Evolutionary conservation across 768 basidiomycete species (phyloP).

Genomic region (Hericium coralloides): DNA sequence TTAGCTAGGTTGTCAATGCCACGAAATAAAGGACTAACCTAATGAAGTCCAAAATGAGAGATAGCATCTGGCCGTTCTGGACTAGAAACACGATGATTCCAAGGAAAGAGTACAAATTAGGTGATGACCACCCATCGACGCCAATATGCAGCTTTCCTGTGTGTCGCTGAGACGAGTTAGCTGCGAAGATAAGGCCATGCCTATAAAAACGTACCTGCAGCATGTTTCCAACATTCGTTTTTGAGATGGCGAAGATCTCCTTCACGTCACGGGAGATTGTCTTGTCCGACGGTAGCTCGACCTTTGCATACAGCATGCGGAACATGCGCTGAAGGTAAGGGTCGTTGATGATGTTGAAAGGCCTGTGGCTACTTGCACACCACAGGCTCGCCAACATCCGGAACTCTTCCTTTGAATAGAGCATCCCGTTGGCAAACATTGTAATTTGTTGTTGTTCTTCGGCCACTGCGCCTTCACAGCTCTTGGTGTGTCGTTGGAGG

Average conservation of each 20-base stretch:
- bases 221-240: not conserved
- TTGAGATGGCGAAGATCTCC: slow-evolving; percentile 7
- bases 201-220: not conserved
- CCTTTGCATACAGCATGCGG: slow-evolving; percentile 10
- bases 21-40: not conserved
- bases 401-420: slow-evolving; percentile 4
- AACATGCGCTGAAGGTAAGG: slow-evolving; percentile 7
- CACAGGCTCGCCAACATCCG: slow-evolving; percentile 9
- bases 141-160: slow-evolving; percentile 18
- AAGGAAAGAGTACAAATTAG: slow-evolving; percentile 19
- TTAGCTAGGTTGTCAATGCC: not conserved
- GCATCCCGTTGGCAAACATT: not conserved
- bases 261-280: slow-evolving; percentile 12
- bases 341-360: slow-evolving; percentile 11
- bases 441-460: not conserved
- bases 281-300: slow-evolving; percentile 5
- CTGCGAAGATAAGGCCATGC: not conserved
- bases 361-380: slow-evolving; percentile 12
- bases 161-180: not conserved
- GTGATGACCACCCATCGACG: slow-evolving; percentile 12
- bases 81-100: slow-evolving; percentile 19
- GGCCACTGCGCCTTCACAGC: not conserved
- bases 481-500: not conserved
- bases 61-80: slow-evolving; percentile 7
- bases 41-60: slow-evolving; percentile 4